Percentiles rank a stretch among this genome's conserved stretches.
Conservation (phyloP, 441 rosid genomes). For the Euphorbia celastroides region DNA sequence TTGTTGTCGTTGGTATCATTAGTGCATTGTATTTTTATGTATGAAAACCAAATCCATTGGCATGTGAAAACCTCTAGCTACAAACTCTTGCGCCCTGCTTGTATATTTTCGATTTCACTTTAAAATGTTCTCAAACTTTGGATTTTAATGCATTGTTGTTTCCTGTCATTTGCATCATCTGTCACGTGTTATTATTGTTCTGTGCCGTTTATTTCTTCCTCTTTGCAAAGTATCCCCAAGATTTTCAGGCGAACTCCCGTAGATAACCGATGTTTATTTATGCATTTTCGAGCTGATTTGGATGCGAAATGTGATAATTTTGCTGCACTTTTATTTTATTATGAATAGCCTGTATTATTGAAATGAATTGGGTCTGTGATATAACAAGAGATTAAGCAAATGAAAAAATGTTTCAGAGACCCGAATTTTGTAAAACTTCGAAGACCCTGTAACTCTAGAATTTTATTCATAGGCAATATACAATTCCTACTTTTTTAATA, state of each 20-base stretch:
- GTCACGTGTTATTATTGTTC: not conserved
- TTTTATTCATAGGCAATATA: too few relatives aligned
- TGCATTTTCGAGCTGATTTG: not conserved
- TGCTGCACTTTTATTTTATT: too few relatives aligned
- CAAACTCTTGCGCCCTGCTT: conserved; percentile 22
- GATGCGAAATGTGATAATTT: not conserved
- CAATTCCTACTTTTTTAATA: too few relatives aligned
- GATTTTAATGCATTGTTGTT: conserved; percentile 6
- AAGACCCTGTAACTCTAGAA: too few relatives aligned
- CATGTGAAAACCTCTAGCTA: conserved; percentile 22
- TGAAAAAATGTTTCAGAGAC: too few relatives aligned
- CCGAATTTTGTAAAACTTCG: too few relatives aligned
- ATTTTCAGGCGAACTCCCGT: too few relatives aligned
- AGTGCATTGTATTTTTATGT: conserved; percentile 36
- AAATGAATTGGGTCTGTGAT: too few relatives aligned
- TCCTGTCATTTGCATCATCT: not conserved
- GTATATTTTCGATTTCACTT: conserved; percentile 30
- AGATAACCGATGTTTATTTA: not conserved
- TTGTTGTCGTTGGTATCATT: too few relatives aligned
- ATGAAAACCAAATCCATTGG: conserved; percentile 15
- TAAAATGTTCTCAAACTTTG: conserved; percentile 18
- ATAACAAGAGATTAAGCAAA: too few relatives aligned
- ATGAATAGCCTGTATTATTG: too few relatives aligned
- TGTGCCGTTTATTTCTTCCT: not conserved
- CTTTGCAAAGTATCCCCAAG: not conserved